Conservation (phyloP, 1,139 yeast genomes). For the Geotrichum phurueaensis region DNA sequence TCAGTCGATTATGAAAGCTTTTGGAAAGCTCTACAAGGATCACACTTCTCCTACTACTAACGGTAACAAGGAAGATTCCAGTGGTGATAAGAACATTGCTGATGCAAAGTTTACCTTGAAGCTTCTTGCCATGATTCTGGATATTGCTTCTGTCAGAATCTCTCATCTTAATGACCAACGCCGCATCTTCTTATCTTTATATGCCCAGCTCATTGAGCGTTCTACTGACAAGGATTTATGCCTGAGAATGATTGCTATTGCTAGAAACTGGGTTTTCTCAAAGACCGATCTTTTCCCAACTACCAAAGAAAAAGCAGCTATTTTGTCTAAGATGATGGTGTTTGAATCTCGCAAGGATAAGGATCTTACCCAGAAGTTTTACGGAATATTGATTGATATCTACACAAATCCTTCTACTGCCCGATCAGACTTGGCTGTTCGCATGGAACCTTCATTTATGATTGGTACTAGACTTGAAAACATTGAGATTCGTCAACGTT, state of each 20-base stretch:
- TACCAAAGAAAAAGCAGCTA: conserved; percentile 92
- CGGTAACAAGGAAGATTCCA: conserved; percentile 25
- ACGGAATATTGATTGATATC: conserved; percentile 79
- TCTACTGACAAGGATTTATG: conserved; percentile 73
- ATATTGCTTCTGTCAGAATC: conserved; percentile 73
- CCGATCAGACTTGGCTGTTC: conserved; percentile 83
- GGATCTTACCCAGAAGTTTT: conserved; percentile 71
- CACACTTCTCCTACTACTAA: conserved; percentile 45
- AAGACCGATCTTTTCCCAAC: conserved; percentile 85
- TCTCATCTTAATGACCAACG: conserved; percentile 88
- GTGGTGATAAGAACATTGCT: conserved; percentile 6
- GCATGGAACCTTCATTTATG: conserved; percentile 95
- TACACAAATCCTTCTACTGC: conserved; percentile 77
- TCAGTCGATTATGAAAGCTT: conserved; percentile 75
- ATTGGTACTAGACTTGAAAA: conserved; percentile 87
- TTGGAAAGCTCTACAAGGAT: conserved; percentile 83
- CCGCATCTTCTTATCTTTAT: conserved; percentile 72
- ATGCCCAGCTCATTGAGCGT: conserved; percentile 87
- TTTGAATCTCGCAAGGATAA: conserved; percentile 85
- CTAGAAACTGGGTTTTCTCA: conserved; percentile 85
- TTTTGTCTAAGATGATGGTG: conserved; percentile 87
- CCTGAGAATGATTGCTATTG: conserved; percentile 69
- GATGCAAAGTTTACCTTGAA: conserved; percentile 78
- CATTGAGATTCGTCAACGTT: conserved; percentile 63
- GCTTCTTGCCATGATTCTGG: conserved; percentile 67